Percentiles rank a stretch among this genome's conserved stretches.
Conservation (phyloP, 768 basidiomycete genomes). For the Agaricus blazei region DNA sequence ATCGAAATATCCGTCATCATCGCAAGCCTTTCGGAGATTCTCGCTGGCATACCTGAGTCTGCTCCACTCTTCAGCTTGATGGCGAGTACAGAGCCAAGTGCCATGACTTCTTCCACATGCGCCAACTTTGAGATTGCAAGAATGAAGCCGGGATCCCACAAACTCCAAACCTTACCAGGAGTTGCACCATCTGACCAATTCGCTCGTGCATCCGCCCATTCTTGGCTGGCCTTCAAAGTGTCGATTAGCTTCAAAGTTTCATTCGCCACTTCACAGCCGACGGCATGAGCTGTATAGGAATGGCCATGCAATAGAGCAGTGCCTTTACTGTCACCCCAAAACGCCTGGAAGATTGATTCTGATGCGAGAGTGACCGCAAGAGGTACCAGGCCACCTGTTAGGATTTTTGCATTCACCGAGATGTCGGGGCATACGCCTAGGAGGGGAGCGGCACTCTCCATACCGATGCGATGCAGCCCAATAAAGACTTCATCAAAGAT, state of each 20-base stretch:
- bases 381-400: slow-evolving; percentile 90
- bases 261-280: slow-evolving; percentile 90
- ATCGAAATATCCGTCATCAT: background rate
- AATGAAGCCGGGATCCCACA: slow-evolving; percentile 81
- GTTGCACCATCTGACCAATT: slow-evolving; percentile 45
- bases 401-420: slow-evolving; percentile 86
- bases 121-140: slow-evolving; percentile 49
- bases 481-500: slow-evolving; percentile 96
- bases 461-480: slow-evolving; percentile 84
- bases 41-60: slow-evolving; percentile 37
- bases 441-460: slow-evolving; percentile 56
- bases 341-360: slow-evolving; percentile 74
- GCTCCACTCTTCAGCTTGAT: slow-evolving; percentile 62
- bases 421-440: slow-evolving; percentile 82
- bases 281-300: slow-evolving; percentile 90
- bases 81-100: slow-evolving; percentile 80
- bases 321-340: slow-evolving; percentile 69
- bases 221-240: slow-evolving; percentile 37
- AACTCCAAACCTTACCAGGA: slow-evolving; percentile 60
- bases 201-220: slow-evolving; percentile 54
- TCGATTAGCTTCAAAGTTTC: slow-evolving; percentile 69
- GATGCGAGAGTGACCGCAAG: slow-evolving; percentile 82
- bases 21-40: background rate
- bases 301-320: slow-evolving; percentile 92
- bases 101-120: slow-evolving; percentile 72